A percentile compares a stretch with the other conserved stretches of the same genome.
phyloP scores from a whole-genome alignment of 148 eudicot genomes.

The Bassia scoparia region DNA sequence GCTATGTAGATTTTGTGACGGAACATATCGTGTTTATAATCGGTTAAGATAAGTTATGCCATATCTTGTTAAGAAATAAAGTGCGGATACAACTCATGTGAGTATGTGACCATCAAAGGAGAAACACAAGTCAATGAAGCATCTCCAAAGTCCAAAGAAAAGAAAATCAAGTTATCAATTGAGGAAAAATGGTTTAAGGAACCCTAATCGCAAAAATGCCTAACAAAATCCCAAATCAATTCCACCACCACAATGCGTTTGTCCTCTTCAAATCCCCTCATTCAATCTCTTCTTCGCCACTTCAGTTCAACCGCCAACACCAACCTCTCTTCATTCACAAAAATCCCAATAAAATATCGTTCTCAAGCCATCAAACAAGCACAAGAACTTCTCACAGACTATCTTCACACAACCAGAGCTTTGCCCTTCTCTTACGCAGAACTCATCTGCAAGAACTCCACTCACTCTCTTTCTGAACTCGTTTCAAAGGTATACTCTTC shows the following conservation, averaged over 20 bases:
- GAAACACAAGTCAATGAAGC: too few relatives aligned
- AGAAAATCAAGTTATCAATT: too few relatives aligned
- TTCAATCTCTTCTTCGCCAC: slow-evolving; percentile 17
- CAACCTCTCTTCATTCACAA: slow-evolving; percentile 32
- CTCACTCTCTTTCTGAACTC: slow-evolving; percentile 30
- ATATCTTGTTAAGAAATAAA: too few relatives aligned
- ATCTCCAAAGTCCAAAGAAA: too few relatives aligned
- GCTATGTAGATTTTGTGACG: too few relatives aligned
- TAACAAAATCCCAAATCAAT: not conserved
- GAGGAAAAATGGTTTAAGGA: too few relatives aligned
- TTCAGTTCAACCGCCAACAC: slow-evolving; percentile 24
- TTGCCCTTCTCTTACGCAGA: slow-evolving; percentile 62
- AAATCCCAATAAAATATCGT: slow-evolving; percentile 44
- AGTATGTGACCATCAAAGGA: too few relatives aligned
- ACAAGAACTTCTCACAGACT: slow-evolving; percentile 50
- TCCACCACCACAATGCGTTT: not conserved
- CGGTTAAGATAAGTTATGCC: too few relatives aligned
- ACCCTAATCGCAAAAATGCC: too few relatives aligned
- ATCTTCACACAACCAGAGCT: slow-evolving; percentile 55
- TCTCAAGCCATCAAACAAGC: slow-evolving; percentile 40
- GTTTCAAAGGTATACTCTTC: slow-evolving; percentile 42
- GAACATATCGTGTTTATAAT: too few relatives aligned
- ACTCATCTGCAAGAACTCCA: slow-evolving; percentile 43
- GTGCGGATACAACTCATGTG: too few relatives aligned
- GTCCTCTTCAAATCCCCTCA: slow-evolving; percentile 1